Conservation (phyloP, 2,329 filamentous ascomycete species). For the Proliferodiscus dingleyae region DNA sequence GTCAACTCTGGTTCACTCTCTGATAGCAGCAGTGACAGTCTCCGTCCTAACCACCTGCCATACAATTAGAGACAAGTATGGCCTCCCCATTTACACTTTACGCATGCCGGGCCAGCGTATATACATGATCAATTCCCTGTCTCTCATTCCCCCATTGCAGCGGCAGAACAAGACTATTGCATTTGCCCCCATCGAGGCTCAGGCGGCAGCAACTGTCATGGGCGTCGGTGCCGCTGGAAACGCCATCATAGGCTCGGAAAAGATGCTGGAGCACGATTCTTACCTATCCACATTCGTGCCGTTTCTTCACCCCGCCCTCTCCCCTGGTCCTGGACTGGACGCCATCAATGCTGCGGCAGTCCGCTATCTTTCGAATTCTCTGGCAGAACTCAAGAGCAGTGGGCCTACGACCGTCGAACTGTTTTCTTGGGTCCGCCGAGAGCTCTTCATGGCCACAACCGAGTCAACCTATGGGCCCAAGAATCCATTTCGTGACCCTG, state of each 20-base stretch:
- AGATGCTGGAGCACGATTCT: conserved; percentile 6
- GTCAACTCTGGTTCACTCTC: neutral
- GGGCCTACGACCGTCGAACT: conserved; percentile 31
- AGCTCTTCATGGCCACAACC: conserved; percentile 35
- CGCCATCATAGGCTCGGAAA: conserved; percentile 3
- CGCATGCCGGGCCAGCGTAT: neutral
- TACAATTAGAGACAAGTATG: neutral
- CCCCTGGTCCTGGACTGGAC: conserved; percentile 3
- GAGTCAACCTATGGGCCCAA: conserved; percentile 39
- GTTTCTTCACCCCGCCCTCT: conserved; percentile 3
- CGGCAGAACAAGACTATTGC: neutral
- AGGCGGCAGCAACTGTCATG: conserved; percentile 6
- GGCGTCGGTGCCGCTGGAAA: neutral
- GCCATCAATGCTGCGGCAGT: conserved; percentile 3
- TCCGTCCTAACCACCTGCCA: neutral
- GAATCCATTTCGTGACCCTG: conserved; percentile 32
- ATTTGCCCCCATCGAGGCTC: conserved; percentile 2
- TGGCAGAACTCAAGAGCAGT: neutral
- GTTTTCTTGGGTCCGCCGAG: conserved; percentile 34
- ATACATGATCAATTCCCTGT: conserved; percentile 2
- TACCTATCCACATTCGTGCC: conserved; percentile 4
- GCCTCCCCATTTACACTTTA: conserved; percentile 3
- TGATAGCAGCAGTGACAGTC: neutral
- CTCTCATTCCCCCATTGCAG: conserved; percentile 2
- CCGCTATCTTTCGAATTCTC: neutral